Evolutionary conservation across 768 basidiomycete species (phyloP).

Genomic region (Kwoniella botswanensis): DNA sequence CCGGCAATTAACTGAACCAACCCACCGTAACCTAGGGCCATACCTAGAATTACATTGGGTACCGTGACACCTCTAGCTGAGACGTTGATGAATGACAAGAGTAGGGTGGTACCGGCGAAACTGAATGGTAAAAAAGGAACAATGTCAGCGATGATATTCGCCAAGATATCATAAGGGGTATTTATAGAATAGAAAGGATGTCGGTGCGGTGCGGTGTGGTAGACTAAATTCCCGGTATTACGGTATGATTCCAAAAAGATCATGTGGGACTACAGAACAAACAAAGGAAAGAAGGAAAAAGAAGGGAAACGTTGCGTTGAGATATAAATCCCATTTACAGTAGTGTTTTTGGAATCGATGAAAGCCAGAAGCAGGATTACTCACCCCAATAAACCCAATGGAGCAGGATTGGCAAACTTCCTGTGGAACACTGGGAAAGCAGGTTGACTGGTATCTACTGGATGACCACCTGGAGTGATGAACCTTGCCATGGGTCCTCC

Average conservation of each 20-base stretch:
- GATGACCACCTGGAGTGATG: conserved; percentile 56
- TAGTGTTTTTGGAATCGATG: too few species aligned
- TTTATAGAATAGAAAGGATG: neutral
- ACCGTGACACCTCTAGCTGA: conserved; percentile 37
- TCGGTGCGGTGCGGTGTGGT: neutral
- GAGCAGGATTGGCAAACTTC: conserved; percentile 56
- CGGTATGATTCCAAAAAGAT: neutral
- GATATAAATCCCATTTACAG: too few species aligned
- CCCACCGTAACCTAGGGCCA: conserved; percentile 84
- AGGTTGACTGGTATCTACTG: conserved; percentile 52
- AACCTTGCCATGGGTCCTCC: conserved; percentile 38
- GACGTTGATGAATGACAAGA: conserved; percentile 57
- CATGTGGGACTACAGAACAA: neutral
- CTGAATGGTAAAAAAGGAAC: conserved; percentile 2
- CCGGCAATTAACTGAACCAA: conserved; percentile 84
- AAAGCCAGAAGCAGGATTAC: neutral
- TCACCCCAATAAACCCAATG: conserved; percentile 52
- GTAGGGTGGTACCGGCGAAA: conserved; percentile 58
- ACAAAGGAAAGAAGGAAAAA: neutral
- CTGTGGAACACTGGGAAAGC: conserved; percentile 52
- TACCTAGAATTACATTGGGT: conserved; percentile 63
- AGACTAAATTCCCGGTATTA: neutral
- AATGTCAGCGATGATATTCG: neutral
- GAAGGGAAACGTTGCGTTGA: neutral
- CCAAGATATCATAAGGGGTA: neutral